These are phyloP conservation scores for Jimgerdemannia lactiflua DNA, from an alignment of 192 early-diverging fungal genomes.

Conservation along the genomic window DNA sequence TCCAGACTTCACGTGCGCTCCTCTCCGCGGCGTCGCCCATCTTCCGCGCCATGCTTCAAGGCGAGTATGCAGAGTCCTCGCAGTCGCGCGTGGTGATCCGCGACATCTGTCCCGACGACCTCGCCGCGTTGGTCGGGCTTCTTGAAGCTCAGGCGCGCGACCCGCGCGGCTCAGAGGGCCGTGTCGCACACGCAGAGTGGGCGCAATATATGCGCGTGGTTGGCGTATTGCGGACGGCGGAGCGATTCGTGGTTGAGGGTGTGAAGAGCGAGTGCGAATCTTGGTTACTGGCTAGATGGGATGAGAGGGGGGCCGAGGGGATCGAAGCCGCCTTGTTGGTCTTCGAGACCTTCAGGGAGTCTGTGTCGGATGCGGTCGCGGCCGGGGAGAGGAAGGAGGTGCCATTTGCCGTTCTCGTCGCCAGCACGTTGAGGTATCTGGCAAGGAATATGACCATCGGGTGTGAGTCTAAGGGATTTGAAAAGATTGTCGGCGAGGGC, in stretches of 20 bases:
- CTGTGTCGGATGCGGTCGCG: too few species aligned
- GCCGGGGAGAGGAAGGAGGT: neutral
- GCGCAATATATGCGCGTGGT: constrained; percentile 1
- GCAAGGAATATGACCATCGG: neutral
- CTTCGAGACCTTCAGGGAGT: neutral
- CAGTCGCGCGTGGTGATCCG: constrained; percentile 1
- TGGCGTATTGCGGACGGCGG: constrained; percentile 2
- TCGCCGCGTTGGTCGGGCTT: neutral
- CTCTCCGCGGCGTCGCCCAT: constrained; percentile 6
- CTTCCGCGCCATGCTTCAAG: constrained; percentile 7
- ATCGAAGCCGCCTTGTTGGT: neutral
- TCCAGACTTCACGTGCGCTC: constrained; percentile 1
- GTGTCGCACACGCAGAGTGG: neutral
- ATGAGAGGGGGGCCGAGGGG: neutral
- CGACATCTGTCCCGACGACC: constrained; percentile 6
- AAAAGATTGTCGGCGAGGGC: neutral
- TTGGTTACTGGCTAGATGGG: neutral
- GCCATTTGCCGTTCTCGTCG: neutral
- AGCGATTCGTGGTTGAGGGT: constrained; percentile 9
- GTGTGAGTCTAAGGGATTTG: neutral
- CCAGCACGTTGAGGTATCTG: neutral
- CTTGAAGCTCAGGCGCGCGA: neutral
- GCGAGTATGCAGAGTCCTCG: constrained; percentile 5
- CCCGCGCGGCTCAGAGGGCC: neutral
- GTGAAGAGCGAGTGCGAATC: constrained; percentile 5